phyloP scores from a whole-genome alignment of 805 yeast species.

The Ogataea angusta region DNA sequence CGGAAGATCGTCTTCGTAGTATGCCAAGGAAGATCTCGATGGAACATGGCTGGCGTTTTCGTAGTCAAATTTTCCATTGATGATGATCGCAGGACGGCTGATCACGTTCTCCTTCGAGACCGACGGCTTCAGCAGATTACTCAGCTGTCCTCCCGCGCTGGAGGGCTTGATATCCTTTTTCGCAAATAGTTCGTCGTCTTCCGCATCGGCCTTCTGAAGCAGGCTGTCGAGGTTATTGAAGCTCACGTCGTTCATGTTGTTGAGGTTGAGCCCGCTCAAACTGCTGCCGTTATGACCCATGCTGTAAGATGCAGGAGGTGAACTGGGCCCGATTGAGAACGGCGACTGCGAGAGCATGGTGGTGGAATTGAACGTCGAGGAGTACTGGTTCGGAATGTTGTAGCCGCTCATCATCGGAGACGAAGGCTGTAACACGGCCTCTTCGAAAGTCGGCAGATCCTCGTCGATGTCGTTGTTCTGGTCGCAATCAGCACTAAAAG shows the following conservation, averaged over 20 bases:
- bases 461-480: conserved; percentile 17
- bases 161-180: conserved; percentile 13
- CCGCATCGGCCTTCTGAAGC: conserved; percentile 14
- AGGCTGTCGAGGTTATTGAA: conserved; percentile 24
- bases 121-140: conserved; percentile 12
- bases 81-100: conserved; percentile 3
- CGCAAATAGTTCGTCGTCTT: conserved; percentile 8
- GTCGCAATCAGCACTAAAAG: conserved; percentile 11
- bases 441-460: conserved; percentile 59
- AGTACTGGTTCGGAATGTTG: conserved; percentile 27
- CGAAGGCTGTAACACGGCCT: conserved; percentile 50
- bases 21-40: conserved; percentile 25
- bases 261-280: conserved; percentile 3
- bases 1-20: conserved; percentile 25
- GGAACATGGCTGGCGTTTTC: conserved; percentile 19
- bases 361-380: conserved; percentile 32
- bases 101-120: neutral
- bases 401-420: conserved; percentile 43
- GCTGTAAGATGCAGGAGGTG: conserved; percentile 23
- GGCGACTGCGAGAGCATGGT: conserved; percentile 37
- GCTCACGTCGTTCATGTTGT: conserved; percentile 10
- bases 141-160: conserved; percentile 16
- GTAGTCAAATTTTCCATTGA: conserved; percentile 6
- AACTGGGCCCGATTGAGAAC: conserved; percentile 32
- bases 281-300: conserved; percentile 8